Percentiles rank a stretch among this genome's conserved stretches.
Evolutionary conservation across 2,329 filamentous ascomycete genomes (phyloP).

Genomic region (Ilyonectria robusta): DNA sequence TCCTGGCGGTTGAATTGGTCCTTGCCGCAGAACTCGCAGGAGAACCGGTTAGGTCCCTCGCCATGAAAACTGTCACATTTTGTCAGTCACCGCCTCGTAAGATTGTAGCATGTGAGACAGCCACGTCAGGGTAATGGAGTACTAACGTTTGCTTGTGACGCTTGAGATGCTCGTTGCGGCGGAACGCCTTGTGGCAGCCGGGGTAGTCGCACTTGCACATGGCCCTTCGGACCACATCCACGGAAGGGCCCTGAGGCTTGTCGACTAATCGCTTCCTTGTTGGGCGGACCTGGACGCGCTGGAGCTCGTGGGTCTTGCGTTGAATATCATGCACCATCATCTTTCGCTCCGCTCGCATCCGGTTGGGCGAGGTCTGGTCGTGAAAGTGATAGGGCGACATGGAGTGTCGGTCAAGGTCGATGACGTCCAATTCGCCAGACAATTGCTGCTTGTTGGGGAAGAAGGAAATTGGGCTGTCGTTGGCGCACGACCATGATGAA

Average conservation of each 20-base stretch:
- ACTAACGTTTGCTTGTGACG: conserved; percentile 68
- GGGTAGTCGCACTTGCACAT: conserved; percentile 63
- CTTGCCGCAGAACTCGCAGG: conserved; percentile 60
- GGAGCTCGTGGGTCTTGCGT: conserved; percentile 61
- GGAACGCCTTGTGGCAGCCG: conserved; percentile 64
- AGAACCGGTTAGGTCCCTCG: conserved; percentile 57
- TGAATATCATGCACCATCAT: conserved; percentile 59
- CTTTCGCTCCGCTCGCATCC: conserved; percentile 55
- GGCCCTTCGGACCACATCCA: conserved; percentile 56
- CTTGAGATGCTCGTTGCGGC: conserved; percentile 70
- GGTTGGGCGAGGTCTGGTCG: conserved; percentile 52
- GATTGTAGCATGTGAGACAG: not conserved
- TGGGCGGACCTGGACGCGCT: conserved; percentile 56
- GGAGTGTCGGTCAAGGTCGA: conserved; percentile 56
- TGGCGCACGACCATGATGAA: conserved; percentile 57
- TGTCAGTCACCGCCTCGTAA: conserved; percentile 5
- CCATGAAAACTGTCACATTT: conserved; percentile 51
- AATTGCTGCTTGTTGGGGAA: conserved; percentile 53
- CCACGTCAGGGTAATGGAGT: not conserved
- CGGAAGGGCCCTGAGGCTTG: conserved; percentile 48
- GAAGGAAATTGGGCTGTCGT: conserved; percentile 59
- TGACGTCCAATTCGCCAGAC: conserved; percentile 50
- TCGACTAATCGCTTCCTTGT: conserved; percentile 47
- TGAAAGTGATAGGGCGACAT: conserved; percentile 54
- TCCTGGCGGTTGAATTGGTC: conserved; percentile 59